Evolutionary conservation across 805 yeast genomes (phyloP), one percentile per base, ranked within the genome.

Genomic region (Wickerhamiella slavikovae): DNA sequence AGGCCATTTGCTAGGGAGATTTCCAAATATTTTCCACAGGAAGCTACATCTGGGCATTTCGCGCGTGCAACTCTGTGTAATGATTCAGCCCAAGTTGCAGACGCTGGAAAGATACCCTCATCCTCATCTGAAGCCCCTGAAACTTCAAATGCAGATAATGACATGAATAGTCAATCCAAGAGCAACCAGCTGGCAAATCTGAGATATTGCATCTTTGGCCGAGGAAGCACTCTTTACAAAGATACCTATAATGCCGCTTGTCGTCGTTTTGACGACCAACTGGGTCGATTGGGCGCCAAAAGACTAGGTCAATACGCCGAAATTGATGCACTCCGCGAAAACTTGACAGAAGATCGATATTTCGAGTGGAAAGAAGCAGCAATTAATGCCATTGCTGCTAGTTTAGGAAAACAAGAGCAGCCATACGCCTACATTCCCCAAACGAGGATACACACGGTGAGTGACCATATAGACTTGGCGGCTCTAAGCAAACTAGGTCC

Each of bases 181-280:
- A 55, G 51, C 22, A 34, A 35, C 7, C 51, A 71, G 37, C 44
- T 58, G 2, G 60, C 8, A 13, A 26, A 60, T 26, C 41, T 75
- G 31, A 64, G 60, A 37, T 75, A 49, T 51, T 55, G 75, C 33
- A 57, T 75, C 29, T 75, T 78, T 41, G 89, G 85, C 8, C 60
- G 79, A 35, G 93, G 93, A 48, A 76, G 76, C 49, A 67, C 82
- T 8, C 74, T 91, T 6, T 79, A 79, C 45, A 91, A n/a, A n/a
- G 17, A 76, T 46, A 71, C 73, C 42, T 79, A 60, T 58, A 78
- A 78, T 43, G 69, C 76, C 32, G 82, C 79, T 15, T 63, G 62
- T 28, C 66, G 63, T 41, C 55, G 66, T 25, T 46, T 57, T 31
- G 55, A 60, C 23, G 59, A 57, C 29, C 48, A 61, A 18, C 47